Conservation (phyloP, 495 filamentous ascomycete species). For the Umbilicaria muhlenbergii region DNA sequence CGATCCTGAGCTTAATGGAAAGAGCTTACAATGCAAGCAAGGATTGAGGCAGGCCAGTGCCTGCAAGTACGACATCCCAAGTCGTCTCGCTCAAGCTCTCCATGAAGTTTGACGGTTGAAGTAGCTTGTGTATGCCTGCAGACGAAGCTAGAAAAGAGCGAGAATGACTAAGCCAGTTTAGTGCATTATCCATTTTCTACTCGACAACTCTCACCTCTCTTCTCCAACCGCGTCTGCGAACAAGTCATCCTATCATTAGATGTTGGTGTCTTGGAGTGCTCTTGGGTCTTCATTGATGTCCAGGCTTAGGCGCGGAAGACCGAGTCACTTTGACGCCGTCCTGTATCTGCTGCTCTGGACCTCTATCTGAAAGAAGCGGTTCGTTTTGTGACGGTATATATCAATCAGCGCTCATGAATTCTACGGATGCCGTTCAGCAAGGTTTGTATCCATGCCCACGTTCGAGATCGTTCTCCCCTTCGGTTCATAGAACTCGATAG, state of each 20-base stretch:
- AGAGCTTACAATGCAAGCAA: slow-evolving; percentile 77
- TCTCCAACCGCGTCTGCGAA: not conserved
- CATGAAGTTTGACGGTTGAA: slow-evolving; percentile 35
- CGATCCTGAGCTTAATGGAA: slow-evolving; percentile 7
- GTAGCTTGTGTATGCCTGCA: slow-evolving; percentile 15
- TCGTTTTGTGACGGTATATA: slow-evolving; percentile 35
- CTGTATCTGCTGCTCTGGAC: slow-evolving; percentile 96
- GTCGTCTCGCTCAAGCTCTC: slow-evolving; percentile 61
- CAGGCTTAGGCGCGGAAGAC: slow-evolving; percentile 51
- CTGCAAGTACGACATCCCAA: slow-evolving; percentile 87
- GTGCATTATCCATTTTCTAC: slow-evolving; percentile 9
- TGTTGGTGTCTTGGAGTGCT: slow-evolving; percentile 7
- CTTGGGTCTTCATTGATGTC: slow-evolving; percentile 57
- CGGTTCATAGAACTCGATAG: too few species aligned
- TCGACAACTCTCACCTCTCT: not conserved
- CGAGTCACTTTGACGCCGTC: slow-evolving; percentile 31
- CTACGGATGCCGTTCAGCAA: too few species aligned
- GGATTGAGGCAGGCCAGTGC: slow-evolving; percentile 80
- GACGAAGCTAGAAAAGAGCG: slow-evolving; percentile 12
- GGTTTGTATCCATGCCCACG: too few species aligned
- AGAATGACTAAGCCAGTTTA: slow-evolving; percentile 14
- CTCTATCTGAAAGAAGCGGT: slow-evolving; percentile 62
- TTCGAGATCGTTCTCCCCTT: too few species aligned
- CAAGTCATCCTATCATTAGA: slow-evolving; percentile 35
- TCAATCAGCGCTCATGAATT: too few species aligned